Evolutionary conservation across 768 basidiomycete genomes (phyloP), one percentile per base, ranked within the genome.

Genomic region (Suillus subaureus): DNA sequence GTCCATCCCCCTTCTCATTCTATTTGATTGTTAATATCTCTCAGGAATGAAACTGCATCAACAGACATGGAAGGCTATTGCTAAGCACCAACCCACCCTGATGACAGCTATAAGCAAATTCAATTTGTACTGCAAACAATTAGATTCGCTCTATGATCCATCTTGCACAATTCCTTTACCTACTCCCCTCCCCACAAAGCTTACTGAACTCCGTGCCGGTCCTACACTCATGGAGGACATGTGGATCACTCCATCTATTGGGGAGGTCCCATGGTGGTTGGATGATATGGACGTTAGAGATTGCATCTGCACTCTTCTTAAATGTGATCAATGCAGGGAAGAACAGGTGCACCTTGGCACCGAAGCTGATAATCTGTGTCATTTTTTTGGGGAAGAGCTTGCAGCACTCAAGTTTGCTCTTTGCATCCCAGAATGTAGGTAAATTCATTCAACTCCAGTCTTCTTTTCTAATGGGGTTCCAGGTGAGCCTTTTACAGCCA

Each of bases 171-270:
- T 61, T 42, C 42, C 61, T 31, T 42, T 61, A 35, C 61, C 61
- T 47, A 28, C 2, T 49, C 61, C 61, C 15, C 61, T 61, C 31
- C 61, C 18, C 6, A 61, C 42, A 7, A 47, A 61, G 6, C 61
- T 61, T 11, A 9, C 61, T 13, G 40, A 61, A 18, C 26, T 61
- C 0, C 37, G 47, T 0, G 51, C 61, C 6, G 54, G 72, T 35
- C 58, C 75, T 0, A 61, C 33, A 0, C 68, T 84, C 0, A 74
- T 81, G 74, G 73, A 80, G 40, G 80, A 81, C 58, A 71, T 81
- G 0, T 81, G 79, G 79, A 78, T 80, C 6, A 68, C 62, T 0
- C 71, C 70, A 0, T 58, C 70, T 3, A 33, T 40, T 0, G 64
- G 26, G 3, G 52, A 64, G 9, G 55, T 69, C 0, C 78, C 73